These are phyloP conservation scores for Epichloe gansuensis DNA, from an alignment of 2,329 filamentous ascomycete species.

Conservation along the genomic window DNA sequence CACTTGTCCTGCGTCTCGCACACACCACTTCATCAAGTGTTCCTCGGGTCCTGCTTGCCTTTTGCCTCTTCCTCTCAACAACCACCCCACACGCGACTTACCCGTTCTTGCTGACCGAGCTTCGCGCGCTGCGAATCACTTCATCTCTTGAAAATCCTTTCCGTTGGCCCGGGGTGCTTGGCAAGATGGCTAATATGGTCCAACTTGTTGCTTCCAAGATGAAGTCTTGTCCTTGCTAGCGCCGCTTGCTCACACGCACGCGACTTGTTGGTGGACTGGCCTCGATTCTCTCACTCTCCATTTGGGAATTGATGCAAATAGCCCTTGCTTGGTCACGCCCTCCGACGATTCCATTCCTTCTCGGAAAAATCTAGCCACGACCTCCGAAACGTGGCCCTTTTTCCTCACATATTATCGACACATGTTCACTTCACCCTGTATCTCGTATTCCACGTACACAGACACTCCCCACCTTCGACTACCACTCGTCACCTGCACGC, in stretches of 20 bases:
- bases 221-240: conserved; percentile 11
- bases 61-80: not conserved
- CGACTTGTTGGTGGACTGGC: not conserved
- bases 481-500: not conserved
- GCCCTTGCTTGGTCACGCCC: not conserved
- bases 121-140: not conserved
- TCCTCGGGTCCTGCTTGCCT: not conserved
- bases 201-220: conserved; percentile 10
- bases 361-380: not conserved
- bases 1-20: not conserved
- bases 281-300: not conserved
- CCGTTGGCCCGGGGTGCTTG: not conserved
- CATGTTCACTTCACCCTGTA: not conserved
- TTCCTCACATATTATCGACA: not conserved
- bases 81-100: conserved; percentile 1
- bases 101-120: conserved; percentile 8
- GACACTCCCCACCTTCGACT: not conserved
- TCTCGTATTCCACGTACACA: not conserved
- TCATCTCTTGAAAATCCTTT: not conserved
- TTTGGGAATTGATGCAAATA: not conserved
- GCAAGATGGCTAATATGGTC: conserved; percentile 13
- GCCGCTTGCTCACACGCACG: conserved; percentile 1
- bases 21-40: not conserved
- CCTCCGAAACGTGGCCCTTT: not conserved
- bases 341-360: not conserved